Conservation (phyloP, 2,329 filamentous ascomycete genomes). For the Pseudogymnoascus sp. region DNA sequence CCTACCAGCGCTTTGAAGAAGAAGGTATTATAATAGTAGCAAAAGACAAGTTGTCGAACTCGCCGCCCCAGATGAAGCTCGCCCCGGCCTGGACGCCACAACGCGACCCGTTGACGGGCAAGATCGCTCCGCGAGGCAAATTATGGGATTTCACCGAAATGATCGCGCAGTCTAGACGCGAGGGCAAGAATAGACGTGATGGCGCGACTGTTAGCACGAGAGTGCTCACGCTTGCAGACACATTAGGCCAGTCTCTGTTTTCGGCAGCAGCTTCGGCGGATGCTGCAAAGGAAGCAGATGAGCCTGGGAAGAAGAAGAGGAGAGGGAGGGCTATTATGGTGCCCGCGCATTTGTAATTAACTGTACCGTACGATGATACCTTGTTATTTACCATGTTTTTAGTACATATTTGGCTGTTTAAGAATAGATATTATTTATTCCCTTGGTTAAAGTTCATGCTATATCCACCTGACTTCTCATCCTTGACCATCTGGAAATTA, state of each 20-base stretch:
- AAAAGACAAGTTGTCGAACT: slow-evolving; percentile 56
- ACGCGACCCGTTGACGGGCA: slow-evolving; percentile 52
- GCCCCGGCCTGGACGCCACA: slow-evolving; percentile 65
- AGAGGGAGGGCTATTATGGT: slow-evolving; percentile 38
- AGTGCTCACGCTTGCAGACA: slow-evolving; percentile 69
- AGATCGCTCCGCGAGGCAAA: slow-evolving; percentile 59
- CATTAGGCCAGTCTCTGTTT: slow-evolving; percentile 63
- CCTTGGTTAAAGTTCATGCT: slow-evolving; percentile 70
- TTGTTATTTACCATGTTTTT: neutral
- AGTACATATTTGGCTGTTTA: neutral
- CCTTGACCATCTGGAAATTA: slow-evolving; percentile 90
- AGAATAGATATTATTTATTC: slow-evolving; percentile 23
- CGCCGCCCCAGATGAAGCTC: slow-evolving; percentile 55
- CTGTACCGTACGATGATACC: neutral
- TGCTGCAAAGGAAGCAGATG: slow-evolving; percentile 42
- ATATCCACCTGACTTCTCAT: slow-evolving; percentile 82
- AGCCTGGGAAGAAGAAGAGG: slow-evolving; percentile 37
- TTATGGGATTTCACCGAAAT: slow-evolving; percentile 89
- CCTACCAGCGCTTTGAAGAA: slow-evolving; percentile 78
- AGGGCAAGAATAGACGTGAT: slow-evolving; percentile 95
- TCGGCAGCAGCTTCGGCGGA: slow-evolving; percentile 39
- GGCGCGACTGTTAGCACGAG: slow-evolving; percentile 78
- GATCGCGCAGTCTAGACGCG: slow-evolving; percentile 72
- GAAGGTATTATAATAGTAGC: slow-evolving; percentile 77
- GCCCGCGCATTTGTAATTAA: slow-evolving; percentile 40